These are phyloP conservation scores for Ramichloridium luteum DNA, from an alignment of 2,329 filamentous ascomycete genomes.

Conservation along the genomic window DNA sequence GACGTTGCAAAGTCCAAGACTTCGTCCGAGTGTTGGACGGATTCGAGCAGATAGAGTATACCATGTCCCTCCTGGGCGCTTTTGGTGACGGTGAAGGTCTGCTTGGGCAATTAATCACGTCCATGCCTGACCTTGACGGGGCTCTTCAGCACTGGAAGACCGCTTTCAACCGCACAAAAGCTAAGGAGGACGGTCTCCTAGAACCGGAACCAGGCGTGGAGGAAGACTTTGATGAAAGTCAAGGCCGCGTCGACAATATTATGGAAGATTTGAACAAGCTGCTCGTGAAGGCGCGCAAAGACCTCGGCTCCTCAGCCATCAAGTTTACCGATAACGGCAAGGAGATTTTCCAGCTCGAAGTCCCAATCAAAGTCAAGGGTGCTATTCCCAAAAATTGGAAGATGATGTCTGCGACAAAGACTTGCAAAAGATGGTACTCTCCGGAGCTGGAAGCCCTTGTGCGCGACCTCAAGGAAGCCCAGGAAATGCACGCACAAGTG, in stretches of 20 bases:
- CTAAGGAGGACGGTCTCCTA: constrained; percentile 65
- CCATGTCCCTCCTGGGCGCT: constrained; percentile 63
- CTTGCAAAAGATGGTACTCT: constrained; percentile 90
- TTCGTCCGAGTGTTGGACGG: constrained; percentile 90
- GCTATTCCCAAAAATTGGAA: constrained; percentile 71
- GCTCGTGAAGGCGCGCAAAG: constrained; percentile 56
- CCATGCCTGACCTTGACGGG: constrained; percentile 73
- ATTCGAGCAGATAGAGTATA: constrained; percentile 96
- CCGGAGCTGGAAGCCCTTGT: constrained; percentile 70
- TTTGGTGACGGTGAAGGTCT: constrained; percentile 69
- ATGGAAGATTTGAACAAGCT: constrained; percentile 60
- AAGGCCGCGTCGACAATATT: constrained; percentile 63
- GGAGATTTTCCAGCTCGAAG: constrained; percentile 92
- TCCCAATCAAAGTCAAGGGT: constrained; percentile 68
- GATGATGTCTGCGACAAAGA: constrained; percentile 88
- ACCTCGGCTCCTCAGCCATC: constrained; percentile 58
- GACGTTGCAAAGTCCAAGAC: constrained; percentile 78
- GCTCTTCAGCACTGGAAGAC: constrained; percentile 76
- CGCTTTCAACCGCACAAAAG: constrained; percentile 75
- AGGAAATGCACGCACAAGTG: constrained; percentile 86
- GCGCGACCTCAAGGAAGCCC: constrained; percentile 79
- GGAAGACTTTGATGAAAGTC: constrained; percentile 78
- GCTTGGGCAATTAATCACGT: constrained; percentile 66
- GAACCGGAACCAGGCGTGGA: constrained; percentile 81
- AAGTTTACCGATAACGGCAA: constrained; percentile 66